Base-by-base conservation (phyloP, 1,284 basidiomycete species). In the Acaromyces ingoldii region DNA sequence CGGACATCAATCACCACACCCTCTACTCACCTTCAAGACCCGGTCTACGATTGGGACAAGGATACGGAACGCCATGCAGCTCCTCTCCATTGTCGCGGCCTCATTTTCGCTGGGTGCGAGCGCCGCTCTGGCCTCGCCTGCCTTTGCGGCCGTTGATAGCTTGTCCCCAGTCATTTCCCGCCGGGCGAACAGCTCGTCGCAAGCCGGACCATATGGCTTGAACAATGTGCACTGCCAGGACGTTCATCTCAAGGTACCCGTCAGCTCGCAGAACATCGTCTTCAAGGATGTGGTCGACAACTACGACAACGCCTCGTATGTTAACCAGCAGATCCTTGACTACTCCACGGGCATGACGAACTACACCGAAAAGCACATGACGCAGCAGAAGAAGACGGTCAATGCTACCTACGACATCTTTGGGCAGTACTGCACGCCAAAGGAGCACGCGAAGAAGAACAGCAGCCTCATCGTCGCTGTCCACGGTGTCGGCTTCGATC, bases 401-500 rank as follows among this genome's bases (percentile, higher is more conserved):
- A 55, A 57, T 29, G 36, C 37, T 6, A 59, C 42, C 4, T 66
- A 57, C 45, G 9, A 7, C 22, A 64, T 66, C 49, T 42, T 45
- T 10, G 62, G 50, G 0, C 51, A 58, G 38, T 64, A 63, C 48
- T 66, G 63, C 39, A 42, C 25, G 15, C 63, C 63, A 1, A 52
- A 33, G 0, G 39, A 43, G 22, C 49, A 53, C 21, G 48, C 29
- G 3, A 37, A 38, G 40, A 43, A 52, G 0, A 49, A 46, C 24
- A 49, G 50, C 21, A 50, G 58, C 19, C 49, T 66, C 31, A 49
- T 61, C 48, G 53, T 52, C 39, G 19, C 57, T 21, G 56, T 62
- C 0, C 63, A 66, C 49, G 63, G 63, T 4, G 57, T 66, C 22
- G 63, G 63, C 11, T 66, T 66, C 36, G 55, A 64, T 44, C 28